phyloP scores from a whole-genome alignment of 192 early-diverging fungal genomes.

The Polychytrium aggregatum region DNA sequence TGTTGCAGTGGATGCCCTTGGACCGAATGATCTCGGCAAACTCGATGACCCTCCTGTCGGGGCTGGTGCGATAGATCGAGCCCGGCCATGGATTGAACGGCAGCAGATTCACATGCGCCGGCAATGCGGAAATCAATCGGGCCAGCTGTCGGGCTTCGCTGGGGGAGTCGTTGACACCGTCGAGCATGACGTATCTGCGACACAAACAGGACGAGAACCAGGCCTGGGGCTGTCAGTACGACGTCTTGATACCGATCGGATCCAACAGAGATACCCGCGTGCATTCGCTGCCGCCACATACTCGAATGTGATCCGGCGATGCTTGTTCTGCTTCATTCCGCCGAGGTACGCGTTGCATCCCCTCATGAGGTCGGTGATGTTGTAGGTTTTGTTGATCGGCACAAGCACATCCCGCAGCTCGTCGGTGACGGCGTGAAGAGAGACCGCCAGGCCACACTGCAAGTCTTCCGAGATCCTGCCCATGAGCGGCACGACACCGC shows the following conservation, averaged over 20 bases:
- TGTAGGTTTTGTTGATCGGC: constrained; percentile 78
- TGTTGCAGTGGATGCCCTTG: constrained; percentile 8
- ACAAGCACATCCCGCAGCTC: constrained; percentile 64
- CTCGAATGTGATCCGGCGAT: constrained; percentile 77
- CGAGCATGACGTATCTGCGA: constrained; percentile 70
- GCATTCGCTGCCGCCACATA: constrained; percentile 11
- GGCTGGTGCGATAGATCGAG: constrained; percentile 50
- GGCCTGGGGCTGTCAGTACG: too few relatives aligned
- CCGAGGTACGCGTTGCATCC: constrained; percentile 53
- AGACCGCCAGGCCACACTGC: constrained; percentile 59
- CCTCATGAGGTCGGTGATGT: constrained; percentile 53
- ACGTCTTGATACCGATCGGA: neutral
- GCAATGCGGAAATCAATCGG: constrained; percentile 45
- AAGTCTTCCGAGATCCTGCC: constrained; percentile 60
- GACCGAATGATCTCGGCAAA: neutral
- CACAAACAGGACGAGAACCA: neutral
- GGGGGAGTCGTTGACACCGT: constrained; percentile 68
- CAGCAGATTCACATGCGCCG: constrained; percentile 57
- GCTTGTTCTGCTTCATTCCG: constrained; percentile 36
- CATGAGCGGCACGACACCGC: constrained; percentile 74
- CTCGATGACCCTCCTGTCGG: constrained; percentile 20
- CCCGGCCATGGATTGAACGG: constrained; percentile 87
- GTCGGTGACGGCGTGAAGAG: constrained; percentile 75
- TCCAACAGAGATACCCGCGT: neutral
- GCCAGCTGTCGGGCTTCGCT: constrained; percentile 57